phyloP scores from a whole-genome alignment of 163 green algal species.

The Smithsoniella earleae region DNA sequence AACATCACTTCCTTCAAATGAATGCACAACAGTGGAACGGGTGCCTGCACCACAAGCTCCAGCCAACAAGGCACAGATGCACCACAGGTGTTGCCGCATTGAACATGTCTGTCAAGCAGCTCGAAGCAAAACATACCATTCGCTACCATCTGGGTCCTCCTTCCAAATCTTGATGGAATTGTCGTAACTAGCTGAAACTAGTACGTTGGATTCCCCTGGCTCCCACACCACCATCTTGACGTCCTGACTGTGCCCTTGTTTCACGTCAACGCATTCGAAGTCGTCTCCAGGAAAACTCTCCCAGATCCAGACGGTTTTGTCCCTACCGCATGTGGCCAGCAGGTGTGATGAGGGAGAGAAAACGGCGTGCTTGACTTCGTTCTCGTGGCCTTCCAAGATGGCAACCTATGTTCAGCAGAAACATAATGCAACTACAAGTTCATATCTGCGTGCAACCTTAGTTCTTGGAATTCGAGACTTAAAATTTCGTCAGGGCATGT shows the following conservation, averaged over 20 bases:
- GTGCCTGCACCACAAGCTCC: not conserved
- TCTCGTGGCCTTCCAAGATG: conserved; percentile 83
- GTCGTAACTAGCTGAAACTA: conserved; percentile 84
- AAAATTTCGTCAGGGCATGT: too few species aligned
- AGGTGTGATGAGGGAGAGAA: conserved; percentile 71
- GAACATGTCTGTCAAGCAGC: not conserved
- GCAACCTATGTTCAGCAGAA: conserved; percentile 41
- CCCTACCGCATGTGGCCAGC: conserved; percentile 85
- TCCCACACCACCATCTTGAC: conserved; percentile 93
- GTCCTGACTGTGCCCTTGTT: conserved; percentile 68
- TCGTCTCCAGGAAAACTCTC: conserved; percentile 59
- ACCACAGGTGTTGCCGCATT: too few species aligned
- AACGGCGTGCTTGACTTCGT: conserved; percentile 87
- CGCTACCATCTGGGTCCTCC: conserved; percentile 55
- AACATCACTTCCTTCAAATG: not conserved
- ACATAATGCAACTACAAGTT: not conserved
- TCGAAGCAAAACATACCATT: conserved; percentile 49
- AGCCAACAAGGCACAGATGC: too few species aligned
- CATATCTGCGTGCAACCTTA: not conserved
- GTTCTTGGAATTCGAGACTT: too few species aligned
- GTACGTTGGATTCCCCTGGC: conserved; percentile 60
- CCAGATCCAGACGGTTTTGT: conserved; percentile 92
- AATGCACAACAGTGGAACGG: not conserved
- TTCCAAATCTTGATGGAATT: conserved; percentile 82
- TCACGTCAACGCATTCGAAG: conserved; percentile 92